Conservation (phyloP, 306 rosid genomes). For the Trifolium pratense region DNA sequence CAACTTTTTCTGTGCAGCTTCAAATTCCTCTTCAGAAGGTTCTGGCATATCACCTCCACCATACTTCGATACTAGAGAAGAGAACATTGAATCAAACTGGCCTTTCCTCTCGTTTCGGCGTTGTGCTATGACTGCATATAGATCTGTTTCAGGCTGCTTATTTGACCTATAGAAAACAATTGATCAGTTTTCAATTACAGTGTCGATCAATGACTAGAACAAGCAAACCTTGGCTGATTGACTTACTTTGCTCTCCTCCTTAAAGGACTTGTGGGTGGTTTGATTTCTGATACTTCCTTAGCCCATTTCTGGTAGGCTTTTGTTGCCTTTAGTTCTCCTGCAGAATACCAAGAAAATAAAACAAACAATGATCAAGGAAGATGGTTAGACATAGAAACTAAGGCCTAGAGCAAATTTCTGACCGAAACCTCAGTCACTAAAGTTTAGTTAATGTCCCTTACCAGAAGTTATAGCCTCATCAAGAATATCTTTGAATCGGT, state of each 20-base stretch:
- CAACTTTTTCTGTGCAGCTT: constrained; percentile 74
- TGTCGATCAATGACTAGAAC: background rate
- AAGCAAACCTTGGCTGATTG: constrained; percentile 1
- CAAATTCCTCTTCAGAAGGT: constrained; percentile 85
- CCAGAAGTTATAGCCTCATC: constrained; percentile 81
- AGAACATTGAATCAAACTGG: constrained; percentile 74
- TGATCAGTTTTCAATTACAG: constrained; percentile 20
- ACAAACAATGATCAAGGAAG: constrained; percentile 30
- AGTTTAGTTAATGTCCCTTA: constrained; percentile 43
- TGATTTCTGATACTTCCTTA: constrained; percentile 67
- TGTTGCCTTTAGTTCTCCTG: constrained; percentile 73
- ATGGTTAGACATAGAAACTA: constrained; percentile 1
- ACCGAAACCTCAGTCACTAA: constrained; percentile 3
- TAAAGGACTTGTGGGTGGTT: constrained; percentile 83
- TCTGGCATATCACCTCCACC: constrained; percentile 66
- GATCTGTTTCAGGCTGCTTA: constrained; percentile 61
- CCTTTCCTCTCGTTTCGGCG: constrained; percentile 70
- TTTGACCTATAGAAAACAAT: constrained; percentile 55
- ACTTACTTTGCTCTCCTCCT: constrained; percentile 67
- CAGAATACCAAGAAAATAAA: background rate
- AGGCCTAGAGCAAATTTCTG: constrained; percentile 14
- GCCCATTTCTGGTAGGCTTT: constrained; percentile 84
- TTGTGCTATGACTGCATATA: constrained; percentile 65
- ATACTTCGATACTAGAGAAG: constrained; percentile 72
- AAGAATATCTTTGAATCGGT: constrained; percentile 75